Evolutionary conservation across 176 grass and related monocot species (phyloP).

Genomic region (Avena insularis): DNA sequence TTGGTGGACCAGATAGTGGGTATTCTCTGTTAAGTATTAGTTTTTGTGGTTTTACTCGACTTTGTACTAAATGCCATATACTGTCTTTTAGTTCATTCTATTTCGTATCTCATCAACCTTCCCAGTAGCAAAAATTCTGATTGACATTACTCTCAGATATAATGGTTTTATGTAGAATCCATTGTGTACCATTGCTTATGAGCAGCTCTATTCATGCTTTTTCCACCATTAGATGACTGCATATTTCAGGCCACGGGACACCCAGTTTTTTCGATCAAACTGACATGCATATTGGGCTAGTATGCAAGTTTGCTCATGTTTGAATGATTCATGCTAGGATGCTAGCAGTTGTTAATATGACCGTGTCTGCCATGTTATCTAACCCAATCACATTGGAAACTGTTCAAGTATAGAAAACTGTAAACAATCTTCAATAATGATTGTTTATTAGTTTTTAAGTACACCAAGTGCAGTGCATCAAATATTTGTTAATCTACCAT

Average conservation of each 20-base stretch:
- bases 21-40: constrained; percentile 59
- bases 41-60: constrained; percentile 32
- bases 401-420: constrained; percentile 40
- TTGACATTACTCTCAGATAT: not conserved
- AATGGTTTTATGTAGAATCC: not conserved
- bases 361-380: constrained; percentile 35
- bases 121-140: not conserved
- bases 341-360: constrained; percentile 10
- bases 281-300: not conserved
- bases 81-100: constrained; percentile 25
- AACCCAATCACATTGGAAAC: constrained; percentile 52
- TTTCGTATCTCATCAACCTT: constrained; percentile 26
- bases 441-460: constrained; percentile 40
- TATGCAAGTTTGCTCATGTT: not conserved
- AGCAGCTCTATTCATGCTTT: not conserved
- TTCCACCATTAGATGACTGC: not conserved
- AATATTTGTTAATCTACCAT: constrained; percentile 15
- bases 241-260: not conserved
- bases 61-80: not conserved
- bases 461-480: constrained; percentile 16
- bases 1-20: constrained; percentile 98
- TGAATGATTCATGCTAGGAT: not conserved
- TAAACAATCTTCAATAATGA: constrained; percentile 1
- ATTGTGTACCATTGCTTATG: constrained; percentile 5
- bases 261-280: not conserved